Conservation (phyloP, 2,329 filamentous ascomycete genomes). For the Aspergillus sp. region DNA sequence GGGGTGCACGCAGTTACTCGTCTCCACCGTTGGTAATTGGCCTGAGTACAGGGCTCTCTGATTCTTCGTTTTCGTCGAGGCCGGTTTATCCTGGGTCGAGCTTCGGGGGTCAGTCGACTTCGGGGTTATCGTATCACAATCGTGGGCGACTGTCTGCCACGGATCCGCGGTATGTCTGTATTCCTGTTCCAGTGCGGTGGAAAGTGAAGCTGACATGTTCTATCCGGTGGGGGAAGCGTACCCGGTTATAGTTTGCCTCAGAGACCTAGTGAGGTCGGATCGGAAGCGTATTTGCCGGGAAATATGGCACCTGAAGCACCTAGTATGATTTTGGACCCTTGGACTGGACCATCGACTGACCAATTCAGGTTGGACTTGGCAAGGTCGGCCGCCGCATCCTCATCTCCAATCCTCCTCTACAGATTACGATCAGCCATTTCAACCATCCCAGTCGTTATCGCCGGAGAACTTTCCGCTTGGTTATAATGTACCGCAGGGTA, state of each 20-base stretch:
- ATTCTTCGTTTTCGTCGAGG: neutral
- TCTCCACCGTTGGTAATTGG: neutral
- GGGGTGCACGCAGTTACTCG: neutral
- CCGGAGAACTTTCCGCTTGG: constrained; percentile 16
- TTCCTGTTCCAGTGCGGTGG: too few species aligned
- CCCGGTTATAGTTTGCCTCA: too few species aligned
- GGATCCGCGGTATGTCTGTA: neutral
- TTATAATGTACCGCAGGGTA: constrained; percentile 17
- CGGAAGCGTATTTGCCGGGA: constrained; percentile 16
- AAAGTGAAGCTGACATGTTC: neutral
- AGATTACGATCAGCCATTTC: constrained; percentile 19
- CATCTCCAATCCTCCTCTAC: constrained; percentile 18
- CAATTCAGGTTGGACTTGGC: constrained; percentile 26
- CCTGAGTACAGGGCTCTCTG: neutral
- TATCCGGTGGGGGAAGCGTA: too few species aligned
- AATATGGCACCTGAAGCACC: constrained; percentile 24
- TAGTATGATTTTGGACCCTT: constrained; percentile 14
- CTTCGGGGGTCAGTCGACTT: neutral
- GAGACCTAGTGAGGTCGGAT: neutral
- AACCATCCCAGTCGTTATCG: constrained; percentile 18
- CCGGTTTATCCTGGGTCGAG: neutral
- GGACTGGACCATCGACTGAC: neutral
- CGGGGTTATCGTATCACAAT: neutral
- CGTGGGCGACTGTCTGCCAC: neutral
- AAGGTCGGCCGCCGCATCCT: constrained; percentile 21